Base-by-base conservation (phyloP, 306 rosid genomes). In the Arachis hypogaea region DNA sequence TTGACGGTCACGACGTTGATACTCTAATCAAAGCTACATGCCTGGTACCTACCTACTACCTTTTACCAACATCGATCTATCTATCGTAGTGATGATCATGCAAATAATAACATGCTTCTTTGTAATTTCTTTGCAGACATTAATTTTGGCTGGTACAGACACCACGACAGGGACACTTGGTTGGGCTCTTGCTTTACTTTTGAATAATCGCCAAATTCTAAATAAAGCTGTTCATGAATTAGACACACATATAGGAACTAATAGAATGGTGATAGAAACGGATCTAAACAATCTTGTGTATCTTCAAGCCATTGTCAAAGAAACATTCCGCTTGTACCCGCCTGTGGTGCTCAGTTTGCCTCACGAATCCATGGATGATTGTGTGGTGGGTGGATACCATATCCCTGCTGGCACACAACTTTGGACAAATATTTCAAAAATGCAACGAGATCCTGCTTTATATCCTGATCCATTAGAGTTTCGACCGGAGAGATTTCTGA, bases 291-390 rank as follows among this genome's bases (percentile, higher is more conserved):
- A 84, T 0, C 9, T 89, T 0, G 76, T 43, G 2, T 87, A 89
- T 65, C 49, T 92, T 3, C 65, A 87, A 66, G 86, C 87, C 46
- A 71, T 83, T 11, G 28, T 84, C 1, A 92, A 86, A 50, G 93
- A 91, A 52, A 76, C 89, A 0, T 0, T 88, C 40, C 83, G 97
- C 0, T n/a, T 91, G 64, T 86, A 85, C 28, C 93, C 92, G 6
- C 60, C 83, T 0, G 90, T 36, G 6, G 88, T 88, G 3, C 72
- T 92, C 0, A 55, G 10, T 40, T 6, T 58, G 0, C 86, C 85
- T 0, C 93, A 66, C 3, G 77, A 74, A 43, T 79, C 78, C 36
- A 66, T 8, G 5, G 60, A 84, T 47, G 93, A 92, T 0, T 87
- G 91, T 56, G 67, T 38, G 4, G 65, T 84, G 1, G 90, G 76